Evolutionary conservation across 129 eudicot species (phyloP).

Genomic region (Pulicaria dysenterica): DNA sequence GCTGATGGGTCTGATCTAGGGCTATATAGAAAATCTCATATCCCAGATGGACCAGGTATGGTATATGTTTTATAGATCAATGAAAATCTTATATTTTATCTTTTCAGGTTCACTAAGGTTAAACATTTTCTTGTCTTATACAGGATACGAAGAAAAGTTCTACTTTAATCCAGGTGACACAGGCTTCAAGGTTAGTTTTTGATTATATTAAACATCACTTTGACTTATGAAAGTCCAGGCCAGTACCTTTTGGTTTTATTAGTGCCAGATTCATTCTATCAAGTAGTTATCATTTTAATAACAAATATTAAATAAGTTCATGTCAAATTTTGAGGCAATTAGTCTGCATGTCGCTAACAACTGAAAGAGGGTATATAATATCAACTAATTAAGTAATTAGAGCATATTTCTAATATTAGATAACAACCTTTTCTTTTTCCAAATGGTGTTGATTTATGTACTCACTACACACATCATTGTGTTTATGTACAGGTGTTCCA

Average conservation of each 20-base stretch:
- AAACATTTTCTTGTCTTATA: constrained; percentile 13
- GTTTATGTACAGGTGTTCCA: constrained; percentile 68
- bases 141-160: constrained; percentile 96
- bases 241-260: not conserved
- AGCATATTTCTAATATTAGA: constrained; percentile 1
- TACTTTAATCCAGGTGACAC: constrained; percentile 99
- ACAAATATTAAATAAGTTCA: not conserved
- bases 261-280: not conserved
- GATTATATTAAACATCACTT: constrained; percentile 28
- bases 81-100: not conserved
- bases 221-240: constrained; percentile 7
- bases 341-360: not conserved
- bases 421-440: not conserved
- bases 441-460: not conserved
- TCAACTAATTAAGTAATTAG: not conserved
- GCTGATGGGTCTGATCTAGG: constrained; percentile 98
- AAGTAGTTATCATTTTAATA: not conserved
- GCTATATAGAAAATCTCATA: constrained; percentile 93
- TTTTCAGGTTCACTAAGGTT: not conserved
- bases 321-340: not conserved
- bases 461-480: constrained; percentile 29
- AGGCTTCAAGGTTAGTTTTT: constrained; percentile 81
- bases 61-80: not conserved
- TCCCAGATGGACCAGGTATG: constrained; percentile 98
- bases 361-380: constrained; percentile 9